Percentiles rank a stretch among this genome's conserved stretches.
Conservation (phyloP, 1,284 basidiomycete species). For the Heimioporus punctisporus region DNA sequence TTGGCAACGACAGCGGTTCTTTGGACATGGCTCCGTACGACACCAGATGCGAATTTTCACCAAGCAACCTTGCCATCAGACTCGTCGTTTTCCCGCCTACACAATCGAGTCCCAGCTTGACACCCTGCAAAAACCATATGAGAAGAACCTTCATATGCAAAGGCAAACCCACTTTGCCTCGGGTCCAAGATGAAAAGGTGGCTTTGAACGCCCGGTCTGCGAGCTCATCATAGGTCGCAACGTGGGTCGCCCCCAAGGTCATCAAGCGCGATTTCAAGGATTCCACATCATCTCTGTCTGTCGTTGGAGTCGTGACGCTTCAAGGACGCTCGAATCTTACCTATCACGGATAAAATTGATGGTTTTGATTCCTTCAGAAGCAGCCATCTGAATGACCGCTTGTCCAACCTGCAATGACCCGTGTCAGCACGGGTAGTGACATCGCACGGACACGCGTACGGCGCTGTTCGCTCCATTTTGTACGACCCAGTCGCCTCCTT, state of each 20-base stretch:
- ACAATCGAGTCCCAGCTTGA: constrained; percentile 78
- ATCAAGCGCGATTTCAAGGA: constrained; percentile 52
- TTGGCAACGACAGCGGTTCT: constrained; percentile 76
- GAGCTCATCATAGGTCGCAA: constrained; percentile 76
- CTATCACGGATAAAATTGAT: constrained; percentile 80
- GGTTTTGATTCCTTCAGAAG: constrained; percentile 65
- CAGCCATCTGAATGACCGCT: constrained; percentile 81
- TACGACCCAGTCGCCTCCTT: constrained; percentile 73
- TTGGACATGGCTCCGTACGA: constrained; percentile 93
- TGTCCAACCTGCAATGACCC: constrained; percentile 72
- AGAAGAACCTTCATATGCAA: not conserved
- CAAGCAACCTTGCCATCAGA: constrained; percentile 67
- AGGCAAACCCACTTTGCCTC: constrained; percentile 48
- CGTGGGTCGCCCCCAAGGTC: constrained; percentile 69
- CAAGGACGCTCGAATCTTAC: constrained; percentile 34
- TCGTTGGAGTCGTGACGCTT: not conserved
- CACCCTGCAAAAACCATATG: constrained; percentile 37
- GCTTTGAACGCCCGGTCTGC: constrained; percentile 51
- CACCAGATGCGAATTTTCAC: constrained; percentile 68
- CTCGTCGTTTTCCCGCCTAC: constrained; percentile 74
- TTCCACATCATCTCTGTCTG: constrained; percentile 51
- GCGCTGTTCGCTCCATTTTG: constrained; percentile 90
- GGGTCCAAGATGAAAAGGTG: constrained; percentile 59
- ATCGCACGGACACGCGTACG: constrained; percentile 37
- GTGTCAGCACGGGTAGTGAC: constrained; percentile 1